Evolutionary conservation across 2,329 filamentous ascomycete species (phyloP).

Genomic region (Botrytis cinerea): DNA sequence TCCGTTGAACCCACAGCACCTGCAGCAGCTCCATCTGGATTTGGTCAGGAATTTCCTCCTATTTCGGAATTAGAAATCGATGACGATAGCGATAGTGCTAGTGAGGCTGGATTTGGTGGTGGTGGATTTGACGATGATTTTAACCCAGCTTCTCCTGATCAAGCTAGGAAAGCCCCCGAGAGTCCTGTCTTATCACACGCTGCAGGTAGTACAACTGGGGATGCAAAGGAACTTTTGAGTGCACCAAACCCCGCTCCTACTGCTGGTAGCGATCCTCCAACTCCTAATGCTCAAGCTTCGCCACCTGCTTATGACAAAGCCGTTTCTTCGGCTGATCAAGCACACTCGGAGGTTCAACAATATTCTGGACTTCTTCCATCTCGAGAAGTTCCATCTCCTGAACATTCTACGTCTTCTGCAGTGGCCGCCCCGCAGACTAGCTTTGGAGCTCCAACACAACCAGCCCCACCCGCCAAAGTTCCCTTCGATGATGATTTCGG

Average conservation of each 20-base stretch:
- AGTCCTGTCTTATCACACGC: constrained; percentile 29
- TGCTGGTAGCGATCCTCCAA: constrained; percentile 48
- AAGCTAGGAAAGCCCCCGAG: constrained; percentile 35
- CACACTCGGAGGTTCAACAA: constrained; percentile 52
- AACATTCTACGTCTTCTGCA: constrained; percentile 34
- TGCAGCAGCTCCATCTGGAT: constrained; percentile 52
- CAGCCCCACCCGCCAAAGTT: constrained; percentile 47
- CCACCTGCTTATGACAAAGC: constrained; percentile 58
- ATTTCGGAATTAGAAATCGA: constrained; percentile 83
- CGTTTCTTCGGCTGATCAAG: constrained; percentile 43
- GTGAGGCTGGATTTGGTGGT: constrained; percentile 59
- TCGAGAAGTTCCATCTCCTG: constrained; percentile 51
- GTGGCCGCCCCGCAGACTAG: constrained; percentile 35
- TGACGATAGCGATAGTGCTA: constrained; percentile 81
- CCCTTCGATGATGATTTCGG: constrained; percentile 77
- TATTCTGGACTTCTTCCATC: constrained; percentile 58
- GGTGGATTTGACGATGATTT: constrained; percentile 91
- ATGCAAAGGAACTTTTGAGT: constrained; percentile 39
- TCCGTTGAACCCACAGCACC: constrained; percentile 42
- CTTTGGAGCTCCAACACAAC: constrained; percentile 37
- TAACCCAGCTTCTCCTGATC: constrained; percentile 55
- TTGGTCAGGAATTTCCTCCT: constrained; percentile 84
- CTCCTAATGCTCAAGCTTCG: constrained; percentile 56
- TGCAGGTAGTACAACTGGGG: constrained; percentile 37
- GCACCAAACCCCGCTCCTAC: constrained; percentile 38